Conservation (phyloP, 202 grass and related monocot species). For the Eragrostis tef region DNA sequence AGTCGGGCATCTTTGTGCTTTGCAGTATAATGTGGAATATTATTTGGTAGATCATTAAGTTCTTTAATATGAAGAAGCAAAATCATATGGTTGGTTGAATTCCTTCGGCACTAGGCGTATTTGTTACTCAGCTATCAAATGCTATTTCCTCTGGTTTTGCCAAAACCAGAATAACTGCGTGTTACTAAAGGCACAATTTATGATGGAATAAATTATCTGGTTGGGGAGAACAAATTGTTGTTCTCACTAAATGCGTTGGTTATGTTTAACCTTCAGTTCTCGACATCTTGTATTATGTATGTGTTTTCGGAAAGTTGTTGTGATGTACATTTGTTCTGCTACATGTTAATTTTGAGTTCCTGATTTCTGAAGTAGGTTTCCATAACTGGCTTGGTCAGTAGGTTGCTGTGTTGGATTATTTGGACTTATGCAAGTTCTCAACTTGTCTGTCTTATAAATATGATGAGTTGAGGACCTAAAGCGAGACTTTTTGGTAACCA, state of each 20-base stretch:
- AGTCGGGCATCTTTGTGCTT: neutral
- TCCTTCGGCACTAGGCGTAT: neutral
- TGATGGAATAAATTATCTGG: neutral
- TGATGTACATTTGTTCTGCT: neutral
- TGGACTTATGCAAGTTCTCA: neutral
- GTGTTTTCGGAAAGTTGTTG: too few relatives aligned
- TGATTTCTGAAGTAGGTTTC: neutral
- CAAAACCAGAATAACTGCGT: neutral
- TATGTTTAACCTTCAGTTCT: neutral
- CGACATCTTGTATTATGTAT: neutral
- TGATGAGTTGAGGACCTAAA: conserved; percentile 10
- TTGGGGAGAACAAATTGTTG: neutral
- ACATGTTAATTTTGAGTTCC: neutral
- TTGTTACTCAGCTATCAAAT: neutral
- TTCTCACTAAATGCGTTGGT: neutral
- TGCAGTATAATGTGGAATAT: neutral
- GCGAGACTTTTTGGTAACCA: neutral
- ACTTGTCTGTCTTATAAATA: neutral
- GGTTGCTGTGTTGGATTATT: neutral
- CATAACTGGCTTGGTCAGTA: conserved; percentile 5
- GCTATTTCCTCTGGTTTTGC: too few relatives aligned
- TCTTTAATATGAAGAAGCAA: neutral
- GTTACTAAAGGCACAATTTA: neutral
- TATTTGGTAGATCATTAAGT: neutral
- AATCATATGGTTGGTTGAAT: neutral